Conservation (phyloP, 2,329 filamentous ascomycete species). For the Alternaria ethzedia region DNA sequence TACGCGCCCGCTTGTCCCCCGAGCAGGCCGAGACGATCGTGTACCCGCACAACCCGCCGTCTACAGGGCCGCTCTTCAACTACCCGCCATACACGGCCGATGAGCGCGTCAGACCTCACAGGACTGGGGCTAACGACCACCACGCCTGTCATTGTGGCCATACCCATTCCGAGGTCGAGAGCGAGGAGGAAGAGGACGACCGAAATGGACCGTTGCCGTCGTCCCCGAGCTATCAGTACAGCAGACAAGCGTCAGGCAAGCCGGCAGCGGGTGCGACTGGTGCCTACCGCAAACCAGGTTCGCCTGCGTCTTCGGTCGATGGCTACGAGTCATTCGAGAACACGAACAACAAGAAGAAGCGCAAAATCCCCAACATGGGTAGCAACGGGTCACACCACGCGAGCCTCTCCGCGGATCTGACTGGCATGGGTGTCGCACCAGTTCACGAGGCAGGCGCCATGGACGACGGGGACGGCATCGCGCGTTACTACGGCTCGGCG, state of each 20-base stretch:
- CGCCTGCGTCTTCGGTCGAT: slow-evolving; percentile 74
- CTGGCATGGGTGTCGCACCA: slow-evolving; percentile 65
- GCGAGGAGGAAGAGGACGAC: slow-evolving; percentile 63
- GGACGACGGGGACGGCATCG: slow-evolving; percentile 55
- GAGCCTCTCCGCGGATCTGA: slow-evolving; percentile 67
- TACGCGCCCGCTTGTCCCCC: slow-evolving; percentile 85
- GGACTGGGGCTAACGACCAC: slow-evolving; percentile 61
- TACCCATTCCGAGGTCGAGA: slow-evolving; percentile 60
- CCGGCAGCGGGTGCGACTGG: slow-evolving; percentile 33
- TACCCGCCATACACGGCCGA: slow-evolving; percentile 59
- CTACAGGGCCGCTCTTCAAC: slow-evolving; percentile 76
- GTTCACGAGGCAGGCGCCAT: slow-evolving; percentile 52
- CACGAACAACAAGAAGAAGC: slow-evolving; percentile 98
- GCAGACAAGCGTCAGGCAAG: slow-evolving; percentile 37
- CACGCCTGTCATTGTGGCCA: slow-evolving; percentile 55
- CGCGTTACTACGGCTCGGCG: slow-evolving; percentile 64
- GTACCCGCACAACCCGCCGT: slow-evolving; percentile 78
- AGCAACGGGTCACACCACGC: slow-evolving; percentile 66
- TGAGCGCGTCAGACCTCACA: slow-evolving; percentile 36
- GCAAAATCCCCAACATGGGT: slow-evolving; percentile 92
- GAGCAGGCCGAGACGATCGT: slow-evolving; percentile 82
- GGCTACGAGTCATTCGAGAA: slow-evolving; percentile 98
- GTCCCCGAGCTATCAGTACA: slow-evolving; percentile 49
- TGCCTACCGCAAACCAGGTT: slow-evolving; percentile 54
- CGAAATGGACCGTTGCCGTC: slow-evolving; percentile 49